Evolutionary conservation across 192 early-diverging fungal genomes (phyloP).

Genomic region (Coemansia sp.): DNA sequence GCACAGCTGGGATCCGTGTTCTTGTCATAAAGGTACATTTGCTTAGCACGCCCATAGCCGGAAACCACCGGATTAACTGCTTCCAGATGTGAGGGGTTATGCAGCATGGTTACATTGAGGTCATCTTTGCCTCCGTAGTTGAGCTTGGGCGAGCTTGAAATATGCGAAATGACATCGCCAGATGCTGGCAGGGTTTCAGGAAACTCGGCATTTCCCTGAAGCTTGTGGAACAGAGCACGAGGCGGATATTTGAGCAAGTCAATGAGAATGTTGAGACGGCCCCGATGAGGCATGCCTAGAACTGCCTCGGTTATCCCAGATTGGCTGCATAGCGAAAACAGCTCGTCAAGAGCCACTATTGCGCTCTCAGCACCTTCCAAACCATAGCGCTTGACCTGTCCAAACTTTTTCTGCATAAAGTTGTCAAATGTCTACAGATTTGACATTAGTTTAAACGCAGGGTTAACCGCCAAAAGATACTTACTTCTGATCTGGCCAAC

Average conservation of each 20-base stretch:
- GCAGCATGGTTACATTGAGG: conserved; percentile 84
- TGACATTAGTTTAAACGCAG: no score
- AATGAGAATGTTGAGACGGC: conserved; percentile 88
- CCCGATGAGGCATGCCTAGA: conserved; percentile 95
- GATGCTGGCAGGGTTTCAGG: conserved; percentile 72
- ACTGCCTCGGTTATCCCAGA: conserved; percentile 81
- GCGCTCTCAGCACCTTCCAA: conserved; percentile 95
- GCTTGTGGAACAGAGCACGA: conserved; percentile 85
- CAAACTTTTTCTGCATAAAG: conserved; percentile 97
- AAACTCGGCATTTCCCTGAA: conserved; percentile 91
- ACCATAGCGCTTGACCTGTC: conserved; percentile 94
- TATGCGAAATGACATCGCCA: conserved; percentile 91
- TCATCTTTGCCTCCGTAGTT: conserved; percentile 57
- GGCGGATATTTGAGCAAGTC: conserved; percentile 83
- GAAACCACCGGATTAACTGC: conserved; percentile 95
- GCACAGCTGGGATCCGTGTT: conserved; percentile 68
- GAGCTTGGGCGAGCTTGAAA: conserved; percentile 78
- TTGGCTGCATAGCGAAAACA: conserved; percentile 65
- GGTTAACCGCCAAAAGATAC: conserved; percentile 44
- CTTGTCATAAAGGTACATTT: conserved; percentile 75
- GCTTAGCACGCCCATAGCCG: conserved; percentile 93
- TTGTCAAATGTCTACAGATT: conserved; percentile 81
- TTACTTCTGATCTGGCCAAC: conserved; percentile 65
- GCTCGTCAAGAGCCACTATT: conserved; percentile 84
- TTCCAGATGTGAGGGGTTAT: conserved; percentile 97